Conservation (phyloP, 345 rosid genomes). For the Geranium rotundifolium region DNA sequence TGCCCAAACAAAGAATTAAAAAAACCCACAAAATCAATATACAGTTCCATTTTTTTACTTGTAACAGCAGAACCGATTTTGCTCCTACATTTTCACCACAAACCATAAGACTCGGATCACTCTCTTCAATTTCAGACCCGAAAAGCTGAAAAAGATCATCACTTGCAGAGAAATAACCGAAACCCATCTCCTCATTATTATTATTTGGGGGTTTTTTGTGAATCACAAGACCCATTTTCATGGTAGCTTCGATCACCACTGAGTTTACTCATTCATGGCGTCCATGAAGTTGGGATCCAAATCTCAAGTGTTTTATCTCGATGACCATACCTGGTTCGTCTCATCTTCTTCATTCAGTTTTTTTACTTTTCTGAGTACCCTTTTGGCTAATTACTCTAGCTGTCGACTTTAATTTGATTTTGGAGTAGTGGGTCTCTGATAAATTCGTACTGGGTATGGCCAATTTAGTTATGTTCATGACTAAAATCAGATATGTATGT, state of each 20-base stretch:
- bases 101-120: conserved; percentile 46
- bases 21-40: too few relatives aligned
- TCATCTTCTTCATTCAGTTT: conserved; percentile 4
- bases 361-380: background rate
- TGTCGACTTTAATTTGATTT: too few relatives aligned
- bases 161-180: background rate
- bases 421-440: background rate
- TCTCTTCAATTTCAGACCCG: background rate
- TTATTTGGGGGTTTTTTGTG: conserved; percentile 3
- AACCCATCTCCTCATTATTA: background rate
- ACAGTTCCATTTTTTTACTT: background rate
- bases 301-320: conserved; percentile 63
- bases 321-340: conserved; percentile 54
- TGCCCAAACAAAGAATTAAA: too few relatives aligned
- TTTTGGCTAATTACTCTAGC: too few relatives aligned
- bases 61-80: conserved; percentile 39
- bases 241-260: conserved; percentile 10
- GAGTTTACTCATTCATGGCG: conserved; percentile 36
- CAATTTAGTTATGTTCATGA: background rate
- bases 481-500: too few relatives aligned
- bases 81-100: conserved; percentile 35
- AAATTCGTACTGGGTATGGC: background rate
- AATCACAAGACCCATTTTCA: background rate
- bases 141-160: conserved; percentile 7
- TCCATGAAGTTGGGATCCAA: conserved; percentile 88